phyloP scores from a whole-genome alignment of 495 filamentous ascomycete genomes.

The Hypoxylon intermedium region DNA sequence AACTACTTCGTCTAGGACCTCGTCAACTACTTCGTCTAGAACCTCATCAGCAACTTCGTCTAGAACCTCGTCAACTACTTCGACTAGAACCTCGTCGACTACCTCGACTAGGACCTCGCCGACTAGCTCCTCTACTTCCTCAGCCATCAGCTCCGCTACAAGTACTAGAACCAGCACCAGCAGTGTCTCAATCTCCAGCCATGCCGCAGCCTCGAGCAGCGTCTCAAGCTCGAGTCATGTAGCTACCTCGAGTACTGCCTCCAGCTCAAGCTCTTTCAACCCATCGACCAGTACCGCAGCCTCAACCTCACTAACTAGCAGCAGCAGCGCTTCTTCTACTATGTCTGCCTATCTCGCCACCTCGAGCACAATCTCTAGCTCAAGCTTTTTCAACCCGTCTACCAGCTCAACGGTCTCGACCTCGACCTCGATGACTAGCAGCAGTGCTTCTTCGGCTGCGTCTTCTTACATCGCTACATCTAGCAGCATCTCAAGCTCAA shows the following conservation, averaged over 20 bases:
- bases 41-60: slow-evolving; percentile 9
- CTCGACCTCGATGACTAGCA: slow-evolving; percentile 11
- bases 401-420: background rate
- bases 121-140: slow-evolving; percentile 10
- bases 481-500: slow-evolving; percentile 7
- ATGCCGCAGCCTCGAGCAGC: slow-evolving; percentile 2
- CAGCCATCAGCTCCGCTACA: slow-evolving; percentile 10
- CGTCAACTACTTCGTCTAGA: slow-evolving; percentile 10
- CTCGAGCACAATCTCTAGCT: slow-evolving; percentile 10
- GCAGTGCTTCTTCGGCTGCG: background rate
- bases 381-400: background rate
- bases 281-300: background rate
- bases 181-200: slow-evolving; percentile 5
- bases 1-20: slow-evolving; percentile 1
- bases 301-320: slow-evolving; percentile 11
- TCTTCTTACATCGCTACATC: slow-evolving; percentile 15
- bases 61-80: slow-evolving; percentile 9
- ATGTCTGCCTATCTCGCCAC: slow-evolving; percentile 6
- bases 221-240: slow-evolving; percentile 1
- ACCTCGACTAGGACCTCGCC: slow-evolving; percentile 1
- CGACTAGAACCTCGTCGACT: slow-evolving; percentile 9
- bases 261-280: slow-evolving; percentile 1
- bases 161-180: slow-evolving; percentile 9
- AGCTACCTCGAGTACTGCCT: slow-evolving; percentile 8
- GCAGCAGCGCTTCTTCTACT: background rate